A percentile compares a stretch with the other conserved stretches of the same genome.
phyloP scores from a whole-genome alignment of 192 early-diverging fungal species.

The Backusella mclennaniae region DNA sequence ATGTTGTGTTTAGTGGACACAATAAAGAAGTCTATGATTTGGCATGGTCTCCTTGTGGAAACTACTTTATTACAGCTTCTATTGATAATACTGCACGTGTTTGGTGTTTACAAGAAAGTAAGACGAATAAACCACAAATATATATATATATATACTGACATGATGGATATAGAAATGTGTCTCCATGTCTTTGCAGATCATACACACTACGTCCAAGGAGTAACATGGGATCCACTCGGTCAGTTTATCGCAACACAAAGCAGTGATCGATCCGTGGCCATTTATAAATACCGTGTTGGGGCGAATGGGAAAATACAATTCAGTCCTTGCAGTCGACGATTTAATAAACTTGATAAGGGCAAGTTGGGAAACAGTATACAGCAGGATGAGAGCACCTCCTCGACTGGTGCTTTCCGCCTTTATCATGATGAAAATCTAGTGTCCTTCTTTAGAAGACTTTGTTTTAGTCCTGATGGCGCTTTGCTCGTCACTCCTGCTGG shows the following conservation, averaged over 20 bases:
- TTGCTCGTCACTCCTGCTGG: conserved; percentile 83
- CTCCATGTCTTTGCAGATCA: conserved; percentile 81
- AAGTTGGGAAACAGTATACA: not conserved
- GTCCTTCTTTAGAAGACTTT: conserved; percentile 87
- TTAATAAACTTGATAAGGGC: conserved; percentile 12
- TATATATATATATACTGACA: too few species aligned
- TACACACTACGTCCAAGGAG: conserved; percentile 94
- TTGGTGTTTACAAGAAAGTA: conserved; percentile 77
- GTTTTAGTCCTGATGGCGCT: conserved; percentile 87
- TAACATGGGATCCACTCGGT: conserved; percentile 91
- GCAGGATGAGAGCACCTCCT: not conserved
- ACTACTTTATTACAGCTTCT: conserved; percentile 78
- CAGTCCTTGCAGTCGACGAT: conserved; percentile 12
- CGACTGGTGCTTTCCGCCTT: conserved; percentile 45
- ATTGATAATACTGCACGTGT: conserved; percentile 87
- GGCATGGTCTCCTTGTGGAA: conserved; percentile 89
- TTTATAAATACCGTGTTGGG: conserved; percentile 17
- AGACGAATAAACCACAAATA: not conserved
- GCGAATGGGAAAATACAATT: conserved; percentile 17
- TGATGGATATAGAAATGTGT: conserved; percentile 51
- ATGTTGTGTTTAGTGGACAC: conserved; percentile 51
- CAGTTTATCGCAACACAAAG: conserved; percentile 89
- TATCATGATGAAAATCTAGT: conserved; percentile 87
- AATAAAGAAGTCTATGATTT: conserved; percentile 88
- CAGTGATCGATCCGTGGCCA: conserved; percentile 71